These are phyloP conservation scores for Calonectria multiphialidica DNA, from an alignment of 2,329 filamentous ascomycete genomes.

Conservation along the genomic window DNA sequence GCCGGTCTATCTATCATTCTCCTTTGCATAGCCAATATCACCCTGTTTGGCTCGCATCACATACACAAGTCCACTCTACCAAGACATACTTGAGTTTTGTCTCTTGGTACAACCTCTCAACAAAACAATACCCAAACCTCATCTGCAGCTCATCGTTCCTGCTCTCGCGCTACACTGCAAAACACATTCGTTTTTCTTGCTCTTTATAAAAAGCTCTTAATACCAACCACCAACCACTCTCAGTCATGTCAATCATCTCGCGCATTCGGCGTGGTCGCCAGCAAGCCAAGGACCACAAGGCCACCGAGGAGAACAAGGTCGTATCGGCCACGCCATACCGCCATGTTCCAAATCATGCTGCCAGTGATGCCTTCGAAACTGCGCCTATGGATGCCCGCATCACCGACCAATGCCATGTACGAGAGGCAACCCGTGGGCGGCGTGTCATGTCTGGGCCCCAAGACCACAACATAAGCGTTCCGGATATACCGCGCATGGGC, in stretches of 20 bases:
- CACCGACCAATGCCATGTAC: constrained; percentile 60
- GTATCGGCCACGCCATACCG: constrained; percentile 61
- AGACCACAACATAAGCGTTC: constrained; percentile 53
- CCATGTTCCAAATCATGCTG: constrained; percentile 73
- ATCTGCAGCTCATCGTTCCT: not conserved
- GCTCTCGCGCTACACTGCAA: not conserved
- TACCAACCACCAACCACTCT: constrained; percentile 13
- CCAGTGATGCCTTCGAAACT: constrained; percentile 66
- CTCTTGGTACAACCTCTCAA: not conserved
- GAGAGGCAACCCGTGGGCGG: constrained; percentile 63
- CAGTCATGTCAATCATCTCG: constrained; percentile 68
- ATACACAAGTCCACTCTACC: not conserved
- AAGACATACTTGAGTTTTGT: not conserved
- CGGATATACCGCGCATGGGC: constrained; percentile 57
- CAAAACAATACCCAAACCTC: not conserved
- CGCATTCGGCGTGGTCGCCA: constrained; percentile 64
- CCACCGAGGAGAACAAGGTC: constrained; percentile 59
- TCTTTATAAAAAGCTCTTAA: not conserved
- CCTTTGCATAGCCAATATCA: not conserved
- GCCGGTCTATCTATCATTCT: not conserved
- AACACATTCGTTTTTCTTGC: not conserved
- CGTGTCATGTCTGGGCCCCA: constrained; percentile 54
- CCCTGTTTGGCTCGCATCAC: not conserved
- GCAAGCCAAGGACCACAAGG: constrained; percentile 67
- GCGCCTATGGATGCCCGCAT: constrained; percentile 64